phyloP scores from a whole-genome alignment of 768 basidiomycete genomes.

The Psilocybe tampanensis region DNA sequence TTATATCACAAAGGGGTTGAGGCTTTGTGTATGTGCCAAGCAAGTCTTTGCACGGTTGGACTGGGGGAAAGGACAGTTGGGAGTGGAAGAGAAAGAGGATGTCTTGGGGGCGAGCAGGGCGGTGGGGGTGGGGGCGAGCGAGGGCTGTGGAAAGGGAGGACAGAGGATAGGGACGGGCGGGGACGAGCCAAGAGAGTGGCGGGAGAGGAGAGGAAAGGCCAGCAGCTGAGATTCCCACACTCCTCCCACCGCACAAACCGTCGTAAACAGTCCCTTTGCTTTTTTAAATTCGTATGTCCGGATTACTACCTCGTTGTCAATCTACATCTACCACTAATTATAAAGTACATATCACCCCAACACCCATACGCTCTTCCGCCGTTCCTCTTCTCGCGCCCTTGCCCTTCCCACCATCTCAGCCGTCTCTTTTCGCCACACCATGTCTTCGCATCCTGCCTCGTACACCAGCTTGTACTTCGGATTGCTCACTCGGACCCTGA shows the following conservation, averaged over 20 bases:
- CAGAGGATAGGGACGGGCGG: not conserved
- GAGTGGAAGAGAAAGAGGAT: not conserved
- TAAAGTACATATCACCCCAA: conserved; percentile 1
- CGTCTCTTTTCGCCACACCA: conserved; percentile 41
- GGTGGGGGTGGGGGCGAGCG: conserved; percentile 21
- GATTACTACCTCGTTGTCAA: not conserved
- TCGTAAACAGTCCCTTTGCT: conserved; percentile 14
- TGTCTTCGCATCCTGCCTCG: conserved; percentile 66
- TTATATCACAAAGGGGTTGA: conserved; percentile 38
- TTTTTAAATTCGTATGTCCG: conserved; percentile 3
- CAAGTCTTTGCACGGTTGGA: conserved; percentile 30
- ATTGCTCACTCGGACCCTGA: conserved; percentile 56
- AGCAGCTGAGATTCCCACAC: conserved; percentile 20
- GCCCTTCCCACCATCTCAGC: conserved; percentile 38
- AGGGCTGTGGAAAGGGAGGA: conserved; percentile 13
- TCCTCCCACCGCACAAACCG: conserved; percentile 23
- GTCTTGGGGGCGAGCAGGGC: not conserved
- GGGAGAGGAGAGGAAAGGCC: conserved; percentile 18
- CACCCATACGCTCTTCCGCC: conserved; percentile 37
- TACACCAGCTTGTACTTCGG: conserved; percentile 73
- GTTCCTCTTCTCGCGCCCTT: conserved; percentile 55
- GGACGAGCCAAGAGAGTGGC: conserved; percentile 6
- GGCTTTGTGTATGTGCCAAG: conserved; percentile 38
- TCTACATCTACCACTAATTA: conserved; percentile 7
- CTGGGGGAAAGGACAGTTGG: not conserved